Percentiles rank a stretch among this genome's conserved stretches.
Conservation (phyloP, 495 filamentous ascomycete genomes). For the Pyronema omphalodes region DNA sequence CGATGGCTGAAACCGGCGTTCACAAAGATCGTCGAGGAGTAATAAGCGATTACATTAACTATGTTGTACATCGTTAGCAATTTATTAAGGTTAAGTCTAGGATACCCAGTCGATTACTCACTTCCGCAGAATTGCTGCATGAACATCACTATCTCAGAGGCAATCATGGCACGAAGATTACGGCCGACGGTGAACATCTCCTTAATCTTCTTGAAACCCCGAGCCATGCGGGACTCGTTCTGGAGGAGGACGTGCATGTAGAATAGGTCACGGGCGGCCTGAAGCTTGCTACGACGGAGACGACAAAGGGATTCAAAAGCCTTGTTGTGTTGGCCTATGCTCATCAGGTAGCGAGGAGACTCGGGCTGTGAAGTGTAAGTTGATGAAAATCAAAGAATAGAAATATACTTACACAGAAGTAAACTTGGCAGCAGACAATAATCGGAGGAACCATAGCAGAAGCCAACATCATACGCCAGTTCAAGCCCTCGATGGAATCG, state of each 20-base stretch:
- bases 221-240: constrained; percentile 42
- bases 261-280: constrained; percentile 66
- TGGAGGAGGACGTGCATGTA: constrained; percentile 61
- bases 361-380: constrained; percentile 11
- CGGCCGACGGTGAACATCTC: constrained; percentile 58
- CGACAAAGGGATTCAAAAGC: constrained; percentile 49
- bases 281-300: constrained; percentile 51
- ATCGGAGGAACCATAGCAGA: constrained; percentile 59
- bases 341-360: constrained; percentile 58
- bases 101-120: neutral
- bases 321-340: constrained; percentile 41
- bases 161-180: constrained; percentile 59
- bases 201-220: constrained; percentile 41
- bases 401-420: constrained; percentile 48
- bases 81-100: neutral
- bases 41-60: constrained; percentile 53
- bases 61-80: neutral
- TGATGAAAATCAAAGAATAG: neutral
- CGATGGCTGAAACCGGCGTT: constrained; percentile 35
- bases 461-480: constrained; percentile 73
- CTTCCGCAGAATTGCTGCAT: constrained; percentile 50
- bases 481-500: constrained; percentile 38
- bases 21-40: constrained; percentile 45
- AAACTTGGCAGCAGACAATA: constrained; percentile 50
- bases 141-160: constrained; percentile 66